These are phyloP conservation scores for Aureobasidium sp. DNA, from an alignment of 2,329 filamentous ascomycete genomes.

Conservation along the genomic window DNA sequence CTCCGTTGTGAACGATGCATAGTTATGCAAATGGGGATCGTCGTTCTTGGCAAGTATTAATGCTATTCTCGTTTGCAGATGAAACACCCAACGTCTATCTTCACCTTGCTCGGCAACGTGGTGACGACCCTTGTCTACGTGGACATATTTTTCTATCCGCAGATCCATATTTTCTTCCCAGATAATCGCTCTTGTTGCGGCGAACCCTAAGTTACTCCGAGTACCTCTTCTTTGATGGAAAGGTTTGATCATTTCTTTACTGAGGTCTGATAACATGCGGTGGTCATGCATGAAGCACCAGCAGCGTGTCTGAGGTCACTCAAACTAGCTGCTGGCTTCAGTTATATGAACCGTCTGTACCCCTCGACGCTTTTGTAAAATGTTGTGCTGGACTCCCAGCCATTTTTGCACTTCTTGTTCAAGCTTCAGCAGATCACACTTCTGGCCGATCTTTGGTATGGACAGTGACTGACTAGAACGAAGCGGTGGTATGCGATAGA, in stretches of 20 bases:
- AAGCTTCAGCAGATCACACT: neutral
- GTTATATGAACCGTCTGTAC: neutral
- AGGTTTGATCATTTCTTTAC: neutral
- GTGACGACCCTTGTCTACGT: neutral
- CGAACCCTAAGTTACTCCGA: too few species aligned
- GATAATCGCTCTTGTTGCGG: neutral
- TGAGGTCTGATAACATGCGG: neutral
- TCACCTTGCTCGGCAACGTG: neutral
- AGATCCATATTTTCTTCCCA: neutral
- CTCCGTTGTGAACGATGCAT: too few species aligned
- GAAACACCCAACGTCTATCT: slow-evolving; percentile 1
- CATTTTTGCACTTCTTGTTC: neutral
- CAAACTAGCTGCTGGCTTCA: neutral
- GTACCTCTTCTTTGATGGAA: neutral
- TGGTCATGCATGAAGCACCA: neutral
- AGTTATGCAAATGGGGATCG: neutral
- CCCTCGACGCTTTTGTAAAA: neutral
- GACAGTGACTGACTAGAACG: neutral
- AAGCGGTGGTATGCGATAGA: neutral
- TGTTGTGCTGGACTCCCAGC: neutral
- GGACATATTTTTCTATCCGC: neutral
- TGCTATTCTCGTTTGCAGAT: neutral
- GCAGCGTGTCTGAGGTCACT: neutral
- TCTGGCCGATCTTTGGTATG: neutral
- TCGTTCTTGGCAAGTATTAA: neutral